A percentile compares a stretch with the other conserved stretches of the same genome.
phyloP scores from a whole-genome alignment of 2,329 filamentous ascomycete species.

The Beauveria scarabaeidicola region DNA sequence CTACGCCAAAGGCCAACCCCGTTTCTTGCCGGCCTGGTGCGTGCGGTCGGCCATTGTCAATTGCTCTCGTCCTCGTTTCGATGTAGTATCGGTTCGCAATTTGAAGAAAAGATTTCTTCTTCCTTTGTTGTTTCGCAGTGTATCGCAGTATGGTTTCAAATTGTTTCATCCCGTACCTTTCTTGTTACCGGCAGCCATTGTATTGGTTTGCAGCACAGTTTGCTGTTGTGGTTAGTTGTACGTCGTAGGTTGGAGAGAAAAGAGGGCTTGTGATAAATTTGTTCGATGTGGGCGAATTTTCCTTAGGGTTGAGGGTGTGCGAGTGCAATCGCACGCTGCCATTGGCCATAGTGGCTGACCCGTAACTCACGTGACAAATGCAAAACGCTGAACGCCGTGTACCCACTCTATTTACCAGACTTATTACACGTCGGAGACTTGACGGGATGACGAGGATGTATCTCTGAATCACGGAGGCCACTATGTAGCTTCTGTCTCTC shows the following conservation, averaged over 20 bases:
- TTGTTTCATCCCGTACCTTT: constrained; percentile 38
- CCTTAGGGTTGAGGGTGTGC: constrained; percentile 18
- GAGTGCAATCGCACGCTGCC: background rate
- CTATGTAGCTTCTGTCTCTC: background rate
- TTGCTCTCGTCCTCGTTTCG: background rate
- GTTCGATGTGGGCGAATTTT: constrained; percentile 18
- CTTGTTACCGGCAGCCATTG: constrained; percentile 30
- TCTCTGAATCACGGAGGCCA: background rate
- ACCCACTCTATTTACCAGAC: background rate
- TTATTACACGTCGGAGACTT: constrained; percentile 2
- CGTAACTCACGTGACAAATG: constrained; percentile 13
- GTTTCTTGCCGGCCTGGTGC: background rate
- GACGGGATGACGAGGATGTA: background rate
- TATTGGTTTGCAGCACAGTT: constrained; percentile 20
- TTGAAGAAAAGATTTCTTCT: constrained; percentile 6
- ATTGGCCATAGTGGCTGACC: background rate
- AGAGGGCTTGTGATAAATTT: background rate
- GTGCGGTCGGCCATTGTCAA: background rate
- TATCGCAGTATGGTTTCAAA: constrained; percentile 5
- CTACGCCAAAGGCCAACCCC: background rate
- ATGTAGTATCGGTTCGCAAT: constrained; percentile 3
- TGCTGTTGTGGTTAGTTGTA: constrained; percentile 18
- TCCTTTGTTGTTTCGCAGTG: background rate
- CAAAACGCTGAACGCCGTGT: background rate
- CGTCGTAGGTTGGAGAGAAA: constrained; percentile 14